Evolutionary conservation across 495 filamentous ascomycete species (phyloP).

Genomic region (Hyaloscypha variabilis): DNA sequence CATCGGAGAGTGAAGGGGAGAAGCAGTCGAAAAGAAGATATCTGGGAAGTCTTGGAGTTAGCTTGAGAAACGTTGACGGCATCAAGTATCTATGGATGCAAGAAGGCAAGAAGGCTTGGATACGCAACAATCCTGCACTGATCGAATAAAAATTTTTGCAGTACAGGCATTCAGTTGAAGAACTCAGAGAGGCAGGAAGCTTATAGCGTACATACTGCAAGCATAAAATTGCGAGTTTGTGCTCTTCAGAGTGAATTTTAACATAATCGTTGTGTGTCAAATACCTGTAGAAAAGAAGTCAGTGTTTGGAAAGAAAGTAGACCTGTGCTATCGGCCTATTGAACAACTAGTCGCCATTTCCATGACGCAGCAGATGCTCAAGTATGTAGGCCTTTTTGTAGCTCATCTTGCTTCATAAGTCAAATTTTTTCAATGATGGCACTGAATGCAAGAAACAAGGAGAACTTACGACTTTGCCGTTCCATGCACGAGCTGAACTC

Average conservation of each 20-base stretch:
- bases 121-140: no score
- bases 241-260: slow-evolving; percentile 29
- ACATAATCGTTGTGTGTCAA: slow-evolving; percentile 28
- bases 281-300: slow-evolving; percentile 3
- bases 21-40: slow-evolving; percentile 33
- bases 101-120: background rate
- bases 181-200: no score
- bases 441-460: background rate
- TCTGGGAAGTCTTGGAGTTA: background rate
- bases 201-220: slow-evolving; percentile 31
- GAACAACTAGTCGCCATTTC: no score
- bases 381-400: no score
- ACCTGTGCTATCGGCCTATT: no score
- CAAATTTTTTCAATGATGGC: background rate
- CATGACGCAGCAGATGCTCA: no score
- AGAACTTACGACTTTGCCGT: slow-evolving; percentile 34
- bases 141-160: no score
- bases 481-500: slow-evolving; percentile 44
- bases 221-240: slow-evolving; percentile 35
- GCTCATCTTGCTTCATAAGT: no score
- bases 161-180: no score
- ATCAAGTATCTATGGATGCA: background rate
- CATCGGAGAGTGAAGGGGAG: slow-evolving; percentile 20
- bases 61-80: background rate
- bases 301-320: slow-evolving; percentile 1